These are phyloP conservation scores for Acanthamoeba healyi DNA, from an alignment of 208 protist species.

Conservation along the genomic window DNA sequence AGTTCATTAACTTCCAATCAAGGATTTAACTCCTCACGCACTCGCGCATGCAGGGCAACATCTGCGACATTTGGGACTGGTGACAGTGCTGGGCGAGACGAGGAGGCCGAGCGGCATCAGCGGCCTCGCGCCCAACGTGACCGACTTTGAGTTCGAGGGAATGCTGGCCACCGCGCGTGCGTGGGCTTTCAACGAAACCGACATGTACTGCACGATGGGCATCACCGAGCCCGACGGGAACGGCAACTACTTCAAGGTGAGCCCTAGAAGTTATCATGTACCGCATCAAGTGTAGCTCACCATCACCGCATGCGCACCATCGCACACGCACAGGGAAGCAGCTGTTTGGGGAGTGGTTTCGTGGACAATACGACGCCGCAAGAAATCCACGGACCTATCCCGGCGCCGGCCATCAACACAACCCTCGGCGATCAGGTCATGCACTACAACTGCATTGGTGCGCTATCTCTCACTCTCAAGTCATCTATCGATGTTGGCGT, in stretches of 20 bases:
- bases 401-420: neutral
- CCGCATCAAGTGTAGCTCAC: no score
- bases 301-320: no score
- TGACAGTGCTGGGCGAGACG: neutral
- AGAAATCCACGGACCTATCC: neutral
- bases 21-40: neutral
- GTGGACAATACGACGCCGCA: neutral
- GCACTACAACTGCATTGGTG: slow-evolving; percentile 5
- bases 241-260: neutral
- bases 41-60: neutral
- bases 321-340: neutral
- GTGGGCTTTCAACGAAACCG: neutral
- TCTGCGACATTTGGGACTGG: neutral
- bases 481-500: no score
- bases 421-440: slow-evolving; percentile 14
- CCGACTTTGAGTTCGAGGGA: neutral
- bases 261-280: no score
- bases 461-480: no score
- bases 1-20: neutral
- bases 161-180: neutral
- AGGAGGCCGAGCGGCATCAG: neutral
- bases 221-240: neutral
- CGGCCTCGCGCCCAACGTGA: neutral
- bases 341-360: neutral
- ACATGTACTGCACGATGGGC: neutral